phyloP scores from a whole-genome alignment of 257 asterid genomes.

The Capsicum pubescens region DNA sequence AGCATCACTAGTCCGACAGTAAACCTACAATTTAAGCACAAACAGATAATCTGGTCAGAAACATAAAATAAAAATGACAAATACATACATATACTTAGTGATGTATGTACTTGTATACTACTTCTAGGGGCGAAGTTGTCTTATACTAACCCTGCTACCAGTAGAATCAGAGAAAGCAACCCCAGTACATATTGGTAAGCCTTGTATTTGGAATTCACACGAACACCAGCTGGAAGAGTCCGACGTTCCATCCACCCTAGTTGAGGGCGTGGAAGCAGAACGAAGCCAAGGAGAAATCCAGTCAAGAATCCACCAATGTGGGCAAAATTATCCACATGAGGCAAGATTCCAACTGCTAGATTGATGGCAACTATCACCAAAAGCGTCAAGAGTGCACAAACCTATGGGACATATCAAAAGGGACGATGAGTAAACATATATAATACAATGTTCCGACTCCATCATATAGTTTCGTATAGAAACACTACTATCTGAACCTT shows the following conservation, averaged over 20 bases:
- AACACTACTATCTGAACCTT: not conserved
- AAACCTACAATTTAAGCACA: conserved; percentile 53
- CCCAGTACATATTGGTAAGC: conserved; percentile 68
- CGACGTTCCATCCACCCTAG: conserved; percentile 82
- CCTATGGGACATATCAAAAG: conserved; percentile 43
- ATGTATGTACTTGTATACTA: not conserved
- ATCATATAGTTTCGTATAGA: not conserved
- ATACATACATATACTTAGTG: not conserved
- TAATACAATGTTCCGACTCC: not conserved
- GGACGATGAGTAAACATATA: not conserved
- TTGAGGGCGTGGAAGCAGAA: conserved; percentile 83
- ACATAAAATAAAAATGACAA: not conserved
- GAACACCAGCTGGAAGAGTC: conserved; percentile 57
- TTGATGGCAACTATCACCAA: conserved; percentile 67
- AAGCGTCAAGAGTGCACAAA: conserved; percentile 74
- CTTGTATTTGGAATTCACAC: conserved; percentile 67
- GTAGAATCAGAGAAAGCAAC: conserved; percentile 57
- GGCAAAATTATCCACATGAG: conserved; percentile 84
- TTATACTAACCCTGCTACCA: conserved; percentile 67
- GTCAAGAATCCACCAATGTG: conserved; percentile 92
- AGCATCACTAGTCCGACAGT: conserved; percentile 68
- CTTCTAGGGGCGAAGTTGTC: not conserved
- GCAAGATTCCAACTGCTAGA: conserved; percentile 81
- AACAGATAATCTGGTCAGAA: not conserved
- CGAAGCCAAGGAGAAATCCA: conserved; percentile 85